Conservation (phyloP, 169 alveolate species). For the Perkinsus chesapeaki region DNA sequence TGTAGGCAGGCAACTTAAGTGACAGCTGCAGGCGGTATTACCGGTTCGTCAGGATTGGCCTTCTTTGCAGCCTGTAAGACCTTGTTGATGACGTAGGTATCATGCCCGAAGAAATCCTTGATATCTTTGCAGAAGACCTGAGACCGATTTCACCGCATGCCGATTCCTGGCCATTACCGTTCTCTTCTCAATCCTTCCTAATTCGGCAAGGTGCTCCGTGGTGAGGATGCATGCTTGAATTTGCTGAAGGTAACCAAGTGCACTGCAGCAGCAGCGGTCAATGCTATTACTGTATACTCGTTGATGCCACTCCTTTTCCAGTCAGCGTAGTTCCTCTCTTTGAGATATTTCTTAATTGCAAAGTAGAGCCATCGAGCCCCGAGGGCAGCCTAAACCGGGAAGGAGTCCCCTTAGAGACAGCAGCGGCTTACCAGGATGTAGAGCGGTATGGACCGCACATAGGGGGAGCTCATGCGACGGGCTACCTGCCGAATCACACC, state of each 20-base stretch:
- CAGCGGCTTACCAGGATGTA: not conserved
- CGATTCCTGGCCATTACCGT: not conserved
- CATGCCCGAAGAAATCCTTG: not conserved
- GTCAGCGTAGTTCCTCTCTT: not conserved
- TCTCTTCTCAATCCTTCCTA: not conserved
- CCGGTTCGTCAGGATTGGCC: not conserved
- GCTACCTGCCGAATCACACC: not conserved
- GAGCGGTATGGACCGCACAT: not conserved
- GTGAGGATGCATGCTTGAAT: not conserved
- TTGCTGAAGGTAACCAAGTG: not conserved
- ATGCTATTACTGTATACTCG: not conserved
- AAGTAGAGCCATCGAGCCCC: not conserved
- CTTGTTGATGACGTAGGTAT: not conserved
- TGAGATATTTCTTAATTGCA: not conserved
- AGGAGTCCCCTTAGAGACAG: not conserved
- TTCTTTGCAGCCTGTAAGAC: not conserved
- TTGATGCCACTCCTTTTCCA: not conserved
- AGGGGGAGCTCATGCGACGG: not conserved
- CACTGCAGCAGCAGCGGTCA: not conserved
- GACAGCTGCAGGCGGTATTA: no score
- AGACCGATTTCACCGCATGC: not conserved
- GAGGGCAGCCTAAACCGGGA: not conserved
- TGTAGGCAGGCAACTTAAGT: not conserved
- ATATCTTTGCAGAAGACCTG: not conserved
- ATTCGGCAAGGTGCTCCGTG: not conserved